These are phyloP conservation scores for Dryas octopetala DNA, from an alignment of 306 rosid genomes.

Conservation along the genomic window DNA sequence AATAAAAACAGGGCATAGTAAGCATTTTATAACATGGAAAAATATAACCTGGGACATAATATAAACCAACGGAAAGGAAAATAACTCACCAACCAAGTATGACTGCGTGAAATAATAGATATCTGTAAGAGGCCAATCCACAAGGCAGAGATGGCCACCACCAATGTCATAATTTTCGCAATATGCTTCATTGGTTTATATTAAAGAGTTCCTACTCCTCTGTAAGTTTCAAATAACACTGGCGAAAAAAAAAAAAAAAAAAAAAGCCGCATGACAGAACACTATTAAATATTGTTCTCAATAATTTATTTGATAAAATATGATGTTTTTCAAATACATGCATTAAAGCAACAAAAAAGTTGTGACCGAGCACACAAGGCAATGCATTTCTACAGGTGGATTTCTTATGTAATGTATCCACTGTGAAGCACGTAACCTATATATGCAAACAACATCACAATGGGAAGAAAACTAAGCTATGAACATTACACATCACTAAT, in stretches of 20 bases:
- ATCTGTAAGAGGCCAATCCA: slow-evolving; percentile 76
- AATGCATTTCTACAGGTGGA: background rate
- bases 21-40: slow-evolving; percentile 20
- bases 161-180: slow-evolving; percentile 59
- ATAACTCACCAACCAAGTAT: slow-evolving; percentile 80
- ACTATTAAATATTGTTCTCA: background rate
- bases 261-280: background rate
- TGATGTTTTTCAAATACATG: background rate
- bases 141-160: slow-evolving; percentile 60
- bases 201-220: background rate
- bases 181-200: slow-evolving; percentile 68
- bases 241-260: background rate
- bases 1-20: slow-evolving; percentile 20
- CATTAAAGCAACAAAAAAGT: background rate
- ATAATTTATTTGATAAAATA: background rate
- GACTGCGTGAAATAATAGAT: slow-evolving; percentile 48
- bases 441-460: background rate
- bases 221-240: background rate
- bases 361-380: background rate
- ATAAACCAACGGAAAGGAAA: background rate
- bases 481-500: background rate
- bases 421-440: background rate
- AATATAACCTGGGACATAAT: slow-evolving; percentile 4
- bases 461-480: background rate
- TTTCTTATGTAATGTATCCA: background rate